Conservation (phyloP, 2,329 filamentous ascomycete genomes). For the Metarhizium robertsii region DNA sequence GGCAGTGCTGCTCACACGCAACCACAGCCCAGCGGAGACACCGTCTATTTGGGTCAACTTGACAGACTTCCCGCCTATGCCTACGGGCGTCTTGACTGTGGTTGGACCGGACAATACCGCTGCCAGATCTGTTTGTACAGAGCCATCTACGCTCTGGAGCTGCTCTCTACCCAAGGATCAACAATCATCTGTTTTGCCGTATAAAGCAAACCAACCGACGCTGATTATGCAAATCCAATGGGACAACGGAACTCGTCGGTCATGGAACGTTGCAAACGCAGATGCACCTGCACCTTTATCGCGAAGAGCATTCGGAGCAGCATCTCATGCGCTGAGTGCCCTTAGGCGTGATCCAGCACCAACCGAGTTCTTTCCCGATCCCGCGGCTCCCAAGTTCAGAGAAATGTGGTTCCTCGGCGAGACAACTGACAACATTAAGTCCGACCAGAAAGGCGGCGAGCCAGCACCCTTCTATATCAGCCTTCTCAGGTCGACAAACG, state of each 20-base stretch:
- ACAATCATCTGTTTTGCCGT: conserved; percentile 54
- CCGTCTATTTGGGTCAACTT: conserved; percentile 68
- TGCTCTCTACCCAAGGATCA: conserved; percentile 75
- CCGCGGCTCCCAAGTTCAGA: conserved; percentile 47
- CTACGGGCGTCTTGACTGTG: conserved; percentile 72
- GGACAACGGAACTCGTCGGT: conserved; percentile 47
- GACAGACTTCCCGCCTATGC: conserved; percentile 78
- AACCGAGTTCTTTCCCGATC: conserved; percentile 37
- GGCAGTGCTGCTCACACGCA: conserved; percentile 41
- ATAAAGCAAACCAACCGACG: conserved; percentile 60
- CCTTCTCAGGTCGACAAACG: conserved; percentile 43
- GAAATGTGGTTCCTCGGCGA: conserved; percentile 79
- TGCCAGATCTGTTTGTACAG: conserved; percentile 60
- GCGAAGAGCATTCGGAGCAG: conserved; percentile 16
- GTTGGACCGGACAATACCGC: conserved; percentile 59
- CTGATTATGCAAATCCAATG: conserved; percentile 73
- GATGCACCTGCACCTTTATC: conserved; percentile 18
- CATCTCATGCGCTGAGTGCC: conserved; percentile 14
- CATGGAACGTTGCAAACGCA: conserved; percentile 39
- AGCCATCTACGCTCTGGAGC: conserved; percentile 71
- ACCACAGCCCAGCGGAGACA: conserved; percentile 12
- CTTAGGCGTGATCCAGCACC: conserved; percentile 11
- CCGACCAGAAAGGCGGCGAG: conserved; percentile 66
- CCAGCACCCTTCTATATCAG: conserved; percentile 83
- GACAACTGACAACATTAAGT: conserved; percentile 66